Percentiles rank a stretch among this genome's conserved stretches.
Conservation (phyloP, 441 rosid genomes). For the Syzygium malaccense region DNA sequence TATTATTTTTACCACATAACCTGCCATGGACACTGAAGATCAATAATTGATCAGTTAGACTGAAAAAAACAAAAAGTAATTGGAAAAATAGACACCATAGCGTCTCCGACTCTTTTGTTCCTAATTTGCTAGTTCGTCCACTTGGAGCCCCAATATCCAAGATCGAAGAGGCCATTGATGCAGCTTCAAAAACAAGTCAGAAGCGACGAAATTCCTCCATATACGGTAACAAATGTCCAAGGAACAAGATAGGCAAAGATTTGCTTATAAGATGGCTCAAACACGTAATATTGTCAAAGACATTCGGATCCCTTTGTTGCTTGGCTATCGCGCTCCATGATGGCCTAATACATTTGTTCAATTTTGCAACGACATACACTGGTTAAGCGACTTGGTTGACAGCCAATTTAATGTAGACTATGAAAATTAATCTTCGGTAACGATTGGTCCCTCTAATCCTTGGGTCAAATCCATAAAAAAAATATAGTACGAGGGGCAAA, state of each 20-base stretch:
- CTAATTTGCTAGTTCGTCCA: not conserved
- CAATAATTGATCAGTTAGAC: not conserved
- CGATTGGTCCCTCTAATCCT: not conserved
- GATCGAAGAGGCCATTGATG: not conserved
- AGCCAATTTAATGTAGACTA: not conserved
- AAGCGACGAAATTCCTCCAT: not conserved
- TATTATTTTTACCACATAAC: not conserved
- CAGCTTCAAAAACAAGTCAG: not conserved
- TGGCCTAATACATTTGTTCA: not conserved
- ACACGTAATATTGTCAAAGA: not conserved
- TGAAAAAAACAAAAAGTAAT: no score
- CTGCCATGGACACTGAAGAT: not conserved
- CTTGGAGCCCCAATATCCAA: not conserved
- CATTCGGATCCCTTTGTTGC: not conserved
- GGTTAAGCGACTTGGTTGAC: not conserved
- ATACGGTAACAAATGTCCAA: rapidly evolving
- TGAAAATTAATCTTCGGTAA: not conserved
- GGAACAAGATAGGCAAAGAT: not conserved
- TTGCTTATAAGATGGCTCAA: not conserved
- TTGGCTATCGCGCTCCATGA: not conserved
- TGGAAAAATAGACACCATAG: not conserved
- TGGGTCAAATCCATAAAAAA: not conserved
- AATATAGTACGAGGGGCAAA: not conserved
- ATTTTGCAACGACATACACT: not conserved
- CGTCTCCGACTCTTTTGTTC: not conserved